Percentiles rank a stretch among this genome's conserved stretches.
Evolutionary conservation across 441 rosid species (phyloP).

Genomic region (Gossypium schwendimanii): DNA sequence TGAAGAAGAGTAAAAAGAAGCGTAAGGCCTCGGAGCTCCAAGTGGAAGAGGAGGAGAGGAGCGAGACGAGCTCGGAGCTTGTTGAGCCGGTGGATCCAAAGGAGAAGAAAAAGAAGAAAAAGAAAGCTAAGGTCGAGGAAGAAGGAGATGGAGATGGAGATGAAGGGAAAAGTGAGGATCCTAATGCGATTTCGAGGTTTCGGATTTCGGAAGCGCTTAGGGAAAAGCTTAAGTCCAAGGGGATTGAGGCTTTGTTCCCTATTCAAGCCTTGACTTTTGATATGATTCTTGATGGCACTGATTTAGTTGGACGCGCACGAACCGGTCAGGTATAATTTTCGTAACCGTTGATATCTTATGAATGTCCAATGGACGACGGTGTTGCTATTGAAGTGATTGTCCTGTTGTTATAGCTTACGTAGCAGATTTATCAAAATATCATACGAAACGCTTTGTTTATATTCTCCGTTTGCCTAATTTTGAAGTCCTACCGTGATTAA

Average conservation of each 20-base stretch:
- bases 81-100: slow-evolving; percentile 42
- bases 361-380: not conserved
- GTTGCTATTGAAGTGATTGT: not conserved
- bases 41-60: slow-evolving; percentile 39
- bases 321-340: slow-evolving; percentile 56
- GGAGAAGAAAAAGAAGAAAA: slow-evolving; percentile 9
- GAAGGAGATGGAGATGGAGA: slow-evolving; percentile 24
- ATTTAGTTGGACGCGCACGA: slow-evolving; percentile 62
- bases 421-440: not conserved
- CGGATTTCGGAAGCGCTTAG: slow-evolving; percentile 64
- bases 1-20: slow-evolving; percentile 46
- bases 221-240: slow-evolving; percentile 60
- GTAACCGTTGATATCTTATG: not conserved
- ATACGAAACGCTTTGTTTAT: not conserved
- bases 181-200: slow-evolving; percentile 56
- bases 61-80: slow-evolving; percentile 72
- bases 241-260: slow-evolving; percentile 74
- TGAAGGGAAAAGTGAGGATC: slow-evolving; percentile 40
- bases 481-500: not conserved
- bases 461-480: not conserved
- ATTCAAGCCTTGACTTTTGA: slow-evolving; percentile 85
- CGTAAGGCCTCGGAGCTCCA: slow-evolving; percentile 40
- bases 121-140: slow-evolving; percentile 46
- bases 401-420: not conserved
- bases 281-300: slow-evolving; percentile 67